Percentiles rank a stretch among this genome's conserved stretches.
Conservation (phyloP, 208 protist species). For the Trypanosoma scelopori region DNA sequence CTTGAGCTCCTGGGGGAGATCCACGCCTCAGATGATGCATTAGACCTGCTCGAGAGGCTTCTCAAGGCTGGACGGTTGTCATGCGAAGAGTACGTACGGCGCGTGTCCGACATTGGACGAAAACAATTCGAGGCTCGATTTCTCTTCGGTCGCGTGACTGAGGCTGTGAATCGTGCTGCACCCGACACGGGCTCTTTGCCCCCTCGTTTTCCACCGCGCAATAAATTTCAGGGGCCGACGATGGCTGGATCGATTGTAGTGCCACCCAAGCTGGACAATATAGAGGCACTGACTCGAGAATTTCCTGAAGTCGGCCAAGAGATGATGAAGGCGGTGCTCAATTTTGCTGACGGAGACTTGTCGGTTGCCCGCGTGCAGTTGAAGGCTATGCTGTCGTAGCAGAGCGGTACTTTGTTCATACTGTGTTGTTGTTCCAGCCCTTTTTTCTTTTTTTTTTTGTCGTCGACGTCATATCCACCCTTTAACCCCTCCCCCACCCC, state of each 20-base stretch:
- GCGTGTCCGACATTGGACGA: slow-evolving; percentile 67
- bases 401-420: too few relatives aligned
- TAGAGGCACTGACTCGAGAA: slow-evolving; percentile 38
- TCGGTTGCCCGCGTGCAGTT: slow-evolving; percentile 49
- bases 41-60: slow-evolving; percentile 64
- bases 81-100: slow-evolving; percentile 81
- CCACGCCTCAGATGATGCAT: slow-evolving; percentile 63
- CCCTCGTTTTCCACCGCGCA: slow-evolving; percentile 22
- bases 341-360: slow-evolving; percentile 20
- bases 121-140: slow-evolving; percentile 78
- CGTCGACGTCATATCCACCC: too few relatives aligned
- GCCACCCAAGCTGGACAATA: slow-evolving; percentile 12
- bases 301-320: slow-evolving; percentile 58
- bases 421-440: too few relatives aligned
- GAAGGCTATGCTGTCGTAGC: slow-evolving; percentile 51
- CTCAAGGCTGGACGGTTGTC: slow-evolving; percentile 58
- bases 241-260: background rate
- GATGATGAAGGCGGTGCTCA: slow-evolving; percentile 36
- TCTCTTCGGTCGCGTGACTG: slow-evolving; percentile 46
- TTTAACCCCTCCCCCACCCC: too few relatives aligned
- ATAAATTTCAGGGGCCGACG: background rate
- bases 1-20: slow-evolving; percentile 76
- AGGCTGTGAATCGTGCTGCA: slow-evolving; percentile 1
- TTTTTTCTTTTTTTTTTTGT: too few relatives aligned
- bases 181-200: background rate